Base-by-base conservation (phyloP, 768 basidiomycete genomes). In the Gymnopilus dilepis region DNA sequence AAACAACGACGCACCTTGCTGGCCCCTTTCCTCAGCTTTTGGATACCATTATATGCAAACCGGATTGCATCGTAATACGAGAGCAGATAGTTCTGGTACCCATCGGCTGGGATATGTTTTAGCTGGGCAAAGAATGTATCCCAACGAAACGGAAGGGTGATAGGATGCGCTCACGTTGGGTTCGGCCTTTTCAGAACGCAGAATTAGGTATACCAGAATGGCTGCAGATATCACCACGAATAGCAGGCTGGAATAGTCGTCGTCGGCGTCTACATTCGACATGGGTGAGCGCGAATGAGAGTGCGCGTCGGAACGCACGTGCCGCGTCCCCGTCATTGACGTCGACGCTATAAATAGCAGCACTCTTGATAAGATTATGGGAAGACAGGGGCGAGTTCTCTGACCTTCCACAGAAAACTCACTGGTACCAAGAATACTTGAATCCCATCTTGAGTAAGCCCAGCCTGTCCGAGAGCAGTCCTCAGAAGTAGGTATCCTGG, bases 81-180 rank as follows among this genome's bases (percentile, higher is more conserved):
- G 19, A 67, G 63, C 6, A 70, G 31, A 26, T 65, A 63, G 3
- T 30, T 48, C 21, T 63, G 53, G 40, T 38, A 53, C 40, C 75
- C 74, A 15, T 68, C 37, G 11, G 69, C 62, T 21, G 70, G 72
- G 26, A 75, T 74, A 34, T 68, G 65, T 21, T 61, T 67, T 15
- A 74, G 60, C 75, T 76, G 51, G n/a, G n/a, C n/a, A 17, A 56
- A 26, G n/a, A 30, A 41, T 21, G 6, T 17, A 22, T 31, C 42
- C 22, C 26, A 54, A 30, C 22, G 12, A 40, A 9, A 5, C 15
- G 9, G 45, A 59, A 26, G 15, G 33, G 17, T 2, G 30, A 2
- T 42, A 2, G 38, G 45, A 22, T n/a, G 2, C n/a, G 43, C 62
- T 21, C 53, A 63, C 65, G 17, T 61, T 50, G 33, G 65, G 59